These are phyloP conservation scores for Raphanus raphanistrum DNA, from an alignment of 345 rosid genomes.

Conservation along the genomic window DNA sequence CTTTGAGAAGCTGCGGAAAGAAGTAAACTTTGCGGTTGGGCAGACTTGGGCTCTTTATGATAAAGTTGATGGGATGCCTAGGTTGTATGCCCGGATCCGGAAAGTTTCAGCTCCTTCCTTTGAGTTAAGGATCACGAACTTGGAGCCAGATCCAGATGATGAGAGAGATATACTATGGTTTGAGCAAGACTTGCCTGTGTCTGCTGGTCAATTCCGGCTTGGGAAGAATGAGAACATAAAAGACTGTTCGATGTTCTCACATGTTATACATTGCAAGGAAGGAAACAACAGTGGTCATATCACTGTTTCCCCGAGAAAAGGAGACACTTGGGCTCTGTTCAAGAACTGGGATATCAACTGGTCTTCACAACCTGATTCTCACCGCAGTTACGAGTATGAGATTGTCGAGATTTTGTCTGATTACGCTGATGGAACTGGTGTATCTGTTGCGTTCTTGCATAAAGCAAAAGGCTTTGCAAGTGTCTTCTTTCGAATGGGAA, in stretches of 20 bases:
- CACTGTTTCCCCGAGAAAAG: background rate
- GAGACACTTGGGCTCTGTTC: background rate
- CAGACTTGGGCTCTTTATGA: constrained; percentile 75
- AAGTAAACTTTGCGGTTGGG: constrained; percentile 47
- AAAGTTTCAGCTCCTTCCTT: constrained; percentile 46
- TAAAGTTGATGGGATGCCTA: constrained; percentile 58
- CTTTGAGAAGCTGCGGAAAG: constrained; percentile 51
- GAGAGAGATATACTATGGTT: background rate
- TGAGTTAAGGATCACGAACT: constrained; percentile 53
- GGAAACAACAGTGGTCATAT: background rate
- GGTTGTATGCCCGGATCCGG: constrained; percentile 59
- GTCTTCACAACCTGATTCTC: constrained; percentile 38
- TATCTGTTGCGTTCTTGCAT: constrained; percentile 27
- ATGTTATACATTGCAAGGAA: constrained; percentile 4
- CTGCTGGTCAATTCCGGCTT: constrained; percentile 3
- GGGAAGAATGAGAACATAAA: background rate
- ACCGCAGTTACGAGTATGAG: constrained; percentile 54
- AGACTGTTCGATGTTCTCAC: background rate
- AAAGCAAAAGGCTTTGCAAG: constrained; percentile 58
- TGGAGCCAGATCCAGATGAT: constrained; percentile 52
- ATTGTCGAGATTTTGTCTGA: constrained; percentile 67
- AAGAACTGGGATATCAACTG: constrained; percentile 32
- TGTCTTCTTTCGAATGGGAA: constrained; percentile 50
- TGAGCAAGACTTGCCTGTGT: background rate
- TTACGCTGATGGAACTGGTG: constrained; percentile 44